Conservation (phyloP, 805 yeast species). For the Metschnikowia hibisci region DNA sequence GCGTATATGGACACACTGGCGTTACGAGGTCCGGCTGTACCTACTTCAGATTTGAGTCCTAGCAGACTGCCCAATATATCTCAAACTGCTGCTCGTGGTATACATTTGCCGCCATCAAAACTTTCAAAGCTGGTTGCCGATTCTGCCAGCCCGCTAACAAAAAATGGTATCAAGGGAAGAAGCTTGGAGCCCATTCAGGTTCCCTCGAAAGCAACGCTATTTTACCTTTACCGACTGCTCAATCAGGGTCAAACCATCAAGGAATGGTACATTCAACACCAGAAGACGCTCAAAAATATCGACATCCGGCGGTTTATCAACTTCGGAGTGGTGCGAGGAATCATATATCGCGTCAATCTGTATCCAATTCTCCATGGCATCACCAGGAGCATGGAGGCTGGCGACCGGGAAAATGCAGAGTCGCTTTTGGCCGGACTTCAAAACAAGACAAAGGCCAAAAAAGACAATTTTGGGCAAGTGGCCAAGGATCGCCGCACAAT, state of each 20-base stretch:
- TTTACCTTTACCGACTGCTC: constrained; percentile 70
- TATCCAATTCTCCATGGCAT: constrained; percentile 58
- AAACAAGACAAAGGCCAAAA: constrained; percentile 3
- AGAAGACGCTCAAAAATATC: constrained; percentile 52
- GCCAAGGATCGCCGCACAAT: constrained; percentile 1
- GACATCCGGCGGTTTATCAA: constrained; percentile 83
- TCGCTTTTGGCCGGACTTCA: constrained; percentile 12
- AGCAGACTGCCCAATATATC: background rate
- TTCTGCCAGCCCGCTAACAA: constrained; percentile 13
- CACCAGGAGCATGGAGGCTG: constrained; percentile 33
- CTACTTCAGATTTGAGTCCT: background rate
- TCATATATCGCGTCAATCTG: constrained; percentile 76
- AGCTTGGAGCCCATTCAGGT: constrained; percentile 21
- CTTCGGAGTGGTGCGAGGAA: constrained; percentile 79
- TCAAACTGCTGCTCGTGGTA: background rate
- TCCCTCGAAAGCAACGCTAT: constrained; percentile 64
- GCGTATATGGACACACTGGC: background rate
- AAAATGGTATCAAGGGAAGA: background rate
- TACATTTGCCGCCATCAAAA: background rate
- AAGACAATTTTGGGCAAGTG: background rate
- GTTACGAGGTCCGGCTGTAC: constrained; percentile 6
- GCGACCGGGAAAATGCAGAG: constrained; percentile 11
- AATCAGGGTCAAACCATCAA: constrained; percentile 73
- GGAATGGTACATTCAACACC: constrained; percentile 77
- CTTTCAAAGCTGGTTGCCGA: background rate